phyloP scores from a whole-genome alignment of 768 basidiomycete species.

The Tephrocybe rancida region DNA sequence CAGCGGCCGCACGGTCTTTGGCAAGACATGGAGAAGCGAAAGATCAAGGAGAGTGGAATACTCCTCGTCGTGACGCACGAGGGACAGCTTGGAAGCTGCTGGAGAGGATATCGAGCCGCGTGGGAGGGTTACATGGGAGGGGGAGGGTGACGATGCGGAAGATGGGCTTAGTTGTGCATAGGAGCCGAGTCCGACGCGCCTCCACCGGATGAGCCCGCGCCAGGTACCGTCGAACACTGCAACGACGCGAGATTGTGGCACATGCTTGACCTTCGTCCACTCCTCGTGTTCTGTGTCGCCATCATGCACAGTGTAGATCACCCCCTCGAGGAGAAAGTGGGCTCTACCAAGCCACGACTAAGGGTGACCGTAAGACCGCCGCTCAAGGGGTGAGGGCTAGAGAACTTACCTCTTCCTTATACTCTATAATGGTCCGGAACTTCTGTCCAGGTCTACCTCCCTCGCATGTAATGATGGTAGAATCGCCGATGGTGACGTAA shows the following conservation, averaged over 20 bases:
- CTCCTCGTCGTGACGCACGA: constrained; percentile 48
- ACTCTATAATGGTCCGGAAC: constrained; percentile 85
- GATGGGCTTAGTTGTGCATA: constrained; percentile 43
- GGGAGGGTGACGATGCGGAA: constrained; percentile 48
- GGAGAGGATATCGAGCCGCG: constrained; percentile 34
- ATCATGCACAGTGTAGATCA: constrained; percentile 81
- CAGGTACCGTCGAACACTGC: constrained; percentile 90
- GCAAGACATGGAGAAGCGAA: constrained; percentile 65
- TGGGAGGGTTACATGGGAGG: constrained; percentile 46
- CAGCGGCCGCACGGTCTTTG: constrained; percentile 84
- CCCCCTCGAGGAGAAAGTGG: constrained; percentile 84
- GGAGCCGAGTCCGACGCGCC: constrained; percentile 51
- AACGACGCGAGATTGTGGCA: constrained; percentile 75
- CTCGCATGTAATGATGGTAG: constrained; percentile 78
- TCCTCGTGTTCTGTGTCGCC: constrained; percentile 63
- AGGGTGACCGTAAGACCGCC: background rate
- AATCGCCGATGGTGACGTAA: constrained; percentile 85
- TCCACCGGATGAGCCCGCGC: constrained; percentile 83
- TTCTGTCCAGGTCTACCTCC: constrained; percentile 63
- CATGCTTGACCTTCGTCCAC: constrained; percentile 89
- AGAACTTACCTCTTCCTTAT: constrained; percentile 87
- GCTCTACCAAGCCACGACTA: constrained; percentile 91
- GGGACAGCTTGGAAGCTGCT: constrained; percentile 46
- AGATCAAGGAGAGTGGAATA: constrained; percentile 78
- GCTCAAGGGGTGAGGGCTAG: constrained; percentile 1